Evolutionary conservation across 2,329 filamentous ascomycete genomes (phyloP).

Genomic region (Pseudofabraea citricarpa): DNA sequence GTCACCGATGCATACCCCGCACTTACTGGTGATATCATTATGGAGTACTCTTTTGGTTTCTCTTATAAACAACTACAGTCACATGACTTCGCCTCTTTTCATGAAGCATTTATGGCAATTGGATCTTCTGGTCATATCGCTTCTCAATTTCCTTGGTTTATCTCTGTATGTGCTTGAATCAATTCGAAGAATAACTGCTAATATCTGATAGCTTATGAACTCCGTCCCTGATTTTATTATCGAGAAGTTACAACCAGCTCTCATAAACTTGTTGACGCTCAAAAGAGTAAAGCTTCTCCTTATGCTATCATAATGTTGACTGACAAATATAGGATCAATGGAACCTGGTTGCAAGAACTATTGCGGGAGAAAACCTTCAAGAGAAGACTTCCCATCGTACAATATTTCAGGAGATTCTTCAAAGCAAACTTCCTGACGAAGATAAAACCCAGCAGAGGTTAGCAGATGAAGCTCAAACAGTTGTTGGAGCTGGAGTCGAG

Average conservation of each 20-base stretch:
- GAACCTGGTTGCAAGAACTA: not conserved
- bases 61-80: not conserved
- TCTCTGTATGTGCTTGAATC: not conserved
- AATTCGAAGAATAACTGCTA: not conserved
- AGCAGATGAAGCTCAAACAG: constrained; percentile 24
- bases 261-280: not conserved
- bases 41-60: constrained; percentile 4
- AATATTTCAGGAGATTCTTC: constrained; percentile 9
- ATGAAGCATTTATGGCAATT: constrained; percentile 2
- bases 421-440: constrained; percentile 19
- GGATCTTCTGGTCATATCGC: not conserved
- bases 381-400: not conserved
- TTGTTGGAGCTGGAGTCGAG: constrained; percentile 29
- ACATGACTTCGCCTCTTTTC: constrained; percentile 2
- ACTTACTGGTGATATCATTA: constrained; percentile 3
- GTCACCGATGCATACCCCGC: constrained; percentile 3
- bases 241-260: not conserved
- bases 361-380: not conserved
- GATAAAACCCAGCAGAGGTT: constrained; percentile 29
- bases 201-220: not conserved
- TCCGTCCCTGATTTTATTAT: not conserved
- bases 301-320: not conserved
- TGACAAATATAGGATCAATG: not conserved
- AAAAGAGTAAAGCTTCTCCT: not conserved
- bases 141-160: not conserved